Evolutionary conservation across 2,329 filamentous ascomycete species (phyloP).

Genomic region (Aspergillus aculeatus): DNA sequence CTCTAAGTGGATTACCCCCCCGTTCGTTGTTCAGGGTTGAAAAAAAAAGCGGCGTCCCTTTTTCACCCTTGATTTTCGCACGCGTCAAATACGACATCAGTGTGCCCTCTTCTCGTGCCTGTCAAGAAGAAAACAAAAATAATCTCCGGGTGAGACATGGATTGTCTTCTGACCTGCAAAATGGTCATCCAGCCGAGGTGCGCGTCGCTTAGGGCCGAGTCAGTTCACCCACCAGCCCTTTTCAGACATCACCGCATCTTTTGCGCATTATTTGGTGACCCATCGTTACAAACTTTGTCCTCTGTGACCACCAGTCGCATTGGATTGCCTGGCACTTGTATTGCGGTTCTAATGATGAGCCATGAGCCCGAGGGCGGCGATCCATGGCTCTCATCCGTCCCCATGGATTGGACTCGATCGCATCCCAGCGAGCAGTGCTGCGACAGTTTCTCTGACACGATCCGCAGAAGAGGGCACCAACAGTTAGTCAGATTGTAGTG

Average conservation of each 20-base stretch:
- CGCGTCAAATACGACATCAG: neutral
- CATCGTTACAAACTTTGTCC: neutral
- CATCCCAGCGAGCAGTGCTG: conserved; percentile 7
- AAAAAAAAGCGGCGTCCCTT: neutral
- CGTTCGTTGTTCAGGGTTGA: neutral
- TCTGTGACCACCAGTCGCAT: neutral
- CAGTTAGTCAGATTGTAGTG: neutral
- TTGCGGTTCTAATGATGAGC: neutral
- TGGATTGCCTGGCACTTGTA: neutral
- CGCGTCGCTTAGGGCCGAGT: neutral
- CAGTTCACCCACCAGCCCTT: neutral
- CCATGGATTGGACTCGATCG: neutral
- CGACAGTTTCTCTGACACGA: conserved; percentile 18
- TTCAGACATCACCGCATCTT: neutral
- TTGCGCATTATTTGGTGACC: neutral
- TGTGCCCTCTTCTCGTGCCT: neutral
- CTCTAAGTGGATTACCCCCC: neutral
- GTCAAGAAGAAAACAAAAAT: neutral
- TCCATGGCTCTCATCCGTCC: conserved; percentile 1
- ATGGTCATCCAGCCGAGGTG: neutral
- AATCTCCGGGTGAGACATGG: conserved; percentile 6
- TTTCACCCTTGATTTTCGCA: neutral
- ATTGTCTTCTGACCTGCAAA: conserved; percentile 6
- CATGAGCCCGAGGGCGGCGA: neutral
- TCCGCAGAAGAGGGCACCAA: conserved; percentile 11